Percentiles rank a stretch among this genome's conserved stretches.
phyloP scores from a whole-genome alignment of 2,329 filamentous ascomycete genomes.

The Sphaerulina musiva region DNA sequence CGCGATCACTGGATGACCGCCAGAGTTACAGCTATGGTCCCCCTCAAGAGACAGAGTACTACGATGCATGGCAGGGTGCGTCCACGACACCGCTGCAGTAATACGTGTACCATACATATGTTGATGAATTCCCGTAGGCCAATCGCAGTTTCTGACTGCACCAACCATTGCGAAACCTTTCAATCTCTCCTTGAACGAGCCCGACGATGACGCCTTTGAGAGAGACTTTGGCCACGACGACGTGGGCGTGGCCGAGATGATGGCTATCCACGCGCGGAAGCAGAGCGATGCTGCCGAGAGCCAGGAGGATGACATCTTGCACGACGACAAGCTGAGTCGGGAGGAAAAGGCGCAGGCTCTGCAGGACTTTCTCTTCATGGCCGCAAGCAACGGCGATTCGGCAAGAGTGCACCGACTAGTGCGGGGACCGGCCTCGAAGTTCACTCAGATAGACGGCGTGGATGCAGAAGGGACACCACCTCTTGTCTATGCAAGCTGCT shows the following conservation, averaged over 20 bases:
- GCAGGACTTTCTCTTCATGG: conserved; percentile 87
- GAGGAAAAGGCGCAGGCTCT: conserved; percentile 74
- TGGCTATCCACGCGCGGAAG: conserved; percentile 79
- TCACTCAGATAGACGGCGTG: conserved; percentile 75
- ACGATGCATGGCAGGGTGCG: conserved; percentile 96
- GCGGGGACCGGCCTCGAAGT: conserved; percentile 63
- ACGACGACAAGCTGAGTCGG: conserved; percentile 64
- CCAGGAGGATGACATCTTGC: conserved; percentile 72
- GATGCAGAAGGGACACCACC: conserved; percentile 96
- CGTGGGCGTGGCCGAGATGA: conserved; percentile 85
- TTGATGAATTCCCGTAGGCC: conserved; percentile 51
- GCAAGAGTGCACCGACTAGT: conserved; percentile 72
- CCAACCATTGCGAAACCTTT: conserved; percentile 78
- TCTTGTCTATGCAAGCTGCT: conserved; percentile 95
- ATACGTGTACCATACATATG: background rate
- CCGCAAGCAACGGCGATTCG: conserved; percentile 90
- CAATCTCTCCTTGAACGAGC: conserved; percentile 72
- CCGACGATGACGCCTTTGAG: conserved; percentile 55
- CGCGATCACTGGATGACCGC: conserved; percentile 85
- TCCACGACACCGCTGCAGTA: conserved; percentile 27
- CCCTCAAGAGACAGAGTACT: conserved; percentile 86
- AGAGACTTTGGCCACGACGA: conserved; percentile 67
- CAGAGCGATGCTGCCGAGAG: conserved; percentile 58
- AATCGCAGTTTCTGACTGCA: conserved; percentile 89
- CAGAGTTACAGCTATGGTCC: conserved; percentile 56